A percentile compares a stretch with the other conserved stretches of the same genome.
Conservation (phyloP, 2,329 filamentous ascomycete species). For the Fusarium continuum region DNA sequence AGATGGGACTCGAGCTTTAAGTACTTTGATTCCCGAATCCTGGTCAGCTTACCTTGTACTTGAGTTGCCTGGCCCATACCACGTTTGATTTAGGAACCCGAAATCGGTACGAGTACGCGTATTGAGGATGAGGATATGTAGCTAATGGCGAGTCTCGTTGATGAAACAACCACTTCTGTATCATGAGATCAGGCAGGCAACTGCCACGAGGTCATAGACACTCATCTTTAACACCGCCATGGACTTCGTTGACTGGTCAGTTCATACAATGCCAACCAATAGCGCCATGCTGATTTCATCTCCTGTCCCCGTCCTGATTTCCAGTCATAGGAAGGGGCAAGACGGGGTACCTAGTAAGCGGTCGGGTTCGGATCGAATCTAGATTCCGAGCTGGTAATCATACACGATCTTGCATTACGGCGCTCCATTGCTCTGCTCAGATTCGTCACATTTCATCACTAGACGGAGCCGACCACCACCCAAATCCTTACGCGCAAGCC, state of each 20-base stretch:
- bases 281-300: slow-evolving; percentile 3
- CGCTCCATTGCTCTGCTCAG: background rate
- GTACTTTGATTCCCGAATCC: background rate
- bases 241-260: slow-evolving; percentile 5
- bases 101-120: background rate
- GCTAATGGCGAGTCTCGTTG: background rate
- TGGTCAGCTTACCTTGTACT: too few relatives aligned
- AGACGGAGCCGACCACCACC: too few relatives aligned
- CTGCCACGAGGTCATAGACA: background rate
- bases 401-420: background rate
- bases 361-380: slow-evolving; percentile 29
- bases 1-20: background rate
- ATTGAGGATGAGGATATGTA: background rate
- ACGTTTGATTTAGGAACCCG: background rate
- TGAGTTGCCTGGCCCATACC: background rate
- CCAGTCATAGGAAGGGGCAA: too few relatives aligned
- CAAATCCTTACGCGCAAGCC: background rate
- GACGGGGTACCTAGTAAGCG: slow-evolving; percentile 12
- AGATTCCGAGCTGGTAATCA: slow-evolving; percentile 25
- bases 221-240: background rate
- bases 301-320: slow-evolving; percentile 4
- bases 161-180: background rate
- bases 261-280: slow-evolving; percentile 22
- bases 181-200: background rate
- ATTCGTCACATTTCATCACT: background rate